Evolutionary conservation across 306 rosid species (phyloP).

Genomic region (Fragaria nilgerrensis): DNA sequence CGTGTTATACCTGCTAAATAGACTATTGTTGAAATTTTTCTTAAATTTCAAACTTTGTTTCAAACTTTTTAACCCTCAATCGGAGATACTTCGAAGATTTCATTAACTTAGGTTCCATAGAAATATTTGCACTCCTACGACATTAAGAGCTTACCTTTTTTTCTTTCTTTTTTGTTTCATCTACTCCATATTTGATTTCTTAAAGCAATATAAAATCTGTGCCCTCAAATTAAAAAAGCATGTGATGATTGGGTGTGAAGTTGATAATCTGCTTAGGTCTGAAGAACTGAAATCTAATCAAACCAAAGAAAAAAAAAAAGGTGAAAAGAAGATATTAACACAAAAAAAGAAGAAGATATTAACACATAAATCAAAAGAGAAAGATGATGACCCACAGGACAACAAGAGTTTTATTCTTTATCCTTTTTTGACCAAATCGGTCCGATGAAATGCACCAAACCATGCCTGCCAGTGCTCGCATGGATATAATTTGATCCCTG

Average conservation of each 20-base stretch:
- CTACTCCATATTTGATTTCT: neutral
- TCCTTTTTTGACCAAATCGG: neutral
- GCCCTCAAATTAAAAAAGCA: neutral
- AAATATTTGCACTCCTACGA: neutral
- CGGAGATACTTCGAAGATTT: neutral
- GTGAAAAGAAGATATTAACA: neutral
- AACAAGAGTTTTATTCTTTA: neutral
- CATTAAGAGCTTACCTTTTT: neutral
- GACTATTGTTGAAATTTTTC: neutral
- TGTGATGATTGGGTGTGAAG: neutral
- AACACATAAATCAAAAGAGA: neutral
- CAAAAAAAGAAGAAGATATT: neutral
- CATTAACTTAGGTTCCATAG: neutral
- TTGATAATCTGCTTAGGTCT: neutral
- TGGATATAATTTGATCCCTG: slow-evolving; percentile 15
- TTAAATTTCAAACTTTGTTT: neutral
- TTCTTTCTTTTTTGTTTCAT: neutral
- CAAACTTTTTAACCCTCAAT: neutral
- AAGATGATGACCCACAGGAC: neutral
- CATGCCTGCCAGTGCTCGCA: neutral
- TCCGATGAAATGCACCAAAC: neutral
- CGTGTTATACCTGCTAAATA: neutral
- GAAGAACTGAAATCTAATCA: neutral
- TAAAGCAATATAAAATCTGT: neutral
- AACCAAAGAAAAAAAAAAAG: neutral